Conservation (phyloP, 108 stramenopile genomes). For the Epithemia pelagica region DNA sequence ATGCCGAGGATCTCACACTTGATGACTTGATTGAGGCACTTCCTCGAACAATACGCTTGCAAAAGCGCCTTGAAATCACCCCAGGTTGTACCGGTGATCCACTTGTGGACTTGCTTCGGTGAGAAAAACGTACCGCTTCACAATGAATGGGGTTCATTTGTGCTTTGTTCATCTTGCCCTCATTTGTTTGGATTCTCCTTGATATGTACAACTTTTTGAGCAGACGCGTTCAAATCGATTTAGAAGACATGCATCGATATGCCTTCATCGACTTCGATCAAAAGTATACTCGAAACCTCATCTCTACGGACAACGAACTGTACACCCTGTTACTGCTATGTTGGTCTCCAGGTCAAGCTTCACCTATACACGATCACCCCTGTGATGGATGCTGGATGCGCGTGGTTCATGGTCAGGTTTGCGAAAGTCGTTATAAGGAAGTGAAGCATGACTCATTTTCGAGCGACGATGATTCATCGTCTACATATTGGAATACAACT, state of each 20-base stretch:
- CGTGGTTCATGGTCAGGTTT: slow-evolving; percentile 50
- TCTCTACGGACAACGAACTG: slow-evolving; percentile 69
- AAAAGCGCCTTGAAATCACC: not conserved
- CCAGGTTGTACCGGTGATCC: not conserved
- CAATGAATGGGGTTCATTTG: not conserved
- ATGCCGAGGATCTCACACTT: not conserved
- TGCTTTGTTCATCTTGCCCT: not conserved
- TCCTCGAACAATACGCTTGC: not conserved
- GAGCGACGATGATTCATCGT: not conserved
- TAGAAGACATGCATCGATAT: slow-evolving; percentile 40
- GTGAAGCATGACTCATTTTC: not conserved
- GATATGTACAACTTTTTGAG: not conserved
- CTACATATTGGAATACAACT: not conserved
- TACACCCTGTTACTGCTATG: slow-evolving; percentile 86
- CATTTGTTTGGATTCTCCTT: not conserved
- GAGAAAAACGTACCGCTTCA: not conserved
- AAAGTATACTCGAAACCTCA: slow-evolving; percentile 76
- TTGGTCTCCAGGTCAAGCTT: slow-evolving; percentile 77
- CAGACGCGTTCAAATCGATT: slow-evolving; percentile 32
- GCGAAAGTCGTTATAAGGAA: slow-evolving; percentile 56
- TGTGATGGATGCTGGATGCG: slow-evolving; percentile 88
- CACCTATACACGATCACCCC: slow-evolving; percentile 78
- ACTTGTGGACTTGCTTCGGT: not conserved
- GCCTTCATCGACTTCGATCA: slow-evolving; percentile 16
- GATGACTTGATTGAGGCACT: not conserved